phyloP scores from a whole-genome alignment of 2,329 filamentous ascomycete species.

The Teratosphaeriaceae sp. region DNA sequence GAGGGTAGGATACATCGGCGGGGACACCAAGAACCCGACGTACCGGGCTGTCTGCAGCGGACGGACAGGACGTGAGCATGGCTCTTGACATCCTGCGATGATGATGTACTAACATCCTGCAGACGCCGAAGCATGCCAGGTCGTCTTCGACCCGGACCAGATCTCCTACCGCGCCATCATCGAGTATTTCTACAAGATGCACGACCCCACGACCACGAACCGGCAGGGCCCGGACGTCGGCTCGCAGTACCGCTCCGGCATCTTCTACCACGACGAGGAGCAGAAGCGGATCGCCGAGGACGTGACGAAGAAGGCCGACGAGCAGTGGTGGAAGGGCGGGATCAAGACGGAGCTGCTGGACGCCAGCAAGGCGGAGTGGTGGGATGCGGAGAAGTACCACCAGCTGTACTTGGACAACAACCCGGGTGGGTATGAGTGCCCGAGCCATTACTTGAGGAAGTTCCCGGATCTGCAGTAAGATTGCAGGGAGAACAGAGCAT shows the following conservation, averaged over 20 bases:
- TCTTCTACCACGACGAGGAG: slow-evolving; percentile 79
- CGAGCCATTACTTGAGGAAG: slow-evolving; percentile 56
- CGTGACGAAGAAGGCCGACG: slow-evolving; percentile 68
- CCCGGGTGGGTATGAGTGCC: slow-evolving; percentile 78
- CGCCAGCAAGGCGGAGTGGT: slow-evolving; percentile 67
- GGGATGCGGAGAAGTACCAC: slow-evolving; percentile 93
- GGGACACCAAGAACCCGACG: slow-evolving; percentile 63
- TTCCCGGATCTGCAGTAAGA: slow-evolving; percentile 47
- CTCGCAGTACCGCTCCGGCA: slow-evolving; percentile 84
- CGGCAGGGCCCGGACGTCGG: slow-evolving; percentile 80
- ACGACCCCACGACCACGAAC: slow-evolving; percentile 88
- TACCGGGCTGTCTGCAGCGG: slow-evolving; percentile 82
- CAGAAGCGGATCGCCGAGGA: slow-evolving; percentile 73
- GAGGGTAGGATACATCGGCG: slow-evolving; percentile 91
- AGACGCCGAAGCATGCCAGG: slow-evolving; percentile 89
- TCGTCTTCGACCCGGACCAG: slow-evolving; percentile 73
- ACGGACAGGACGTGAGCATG: slow-evolving; percentile 67
- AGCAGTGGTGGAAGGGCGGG: slow-evolving; percentile 73
- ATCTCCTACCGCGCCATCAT: slow-evolving; percentile 76
- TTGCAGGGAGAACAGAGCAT: neutral
- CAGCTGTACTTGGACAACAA: slow-evolving; percentile 71
- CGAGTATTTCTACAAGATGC: slow-evolving; percentile 97
- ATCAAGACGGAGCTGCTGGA: slow-evolving; percentile 71
- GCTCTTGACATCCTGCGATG: no score
- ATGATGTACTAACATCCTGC: no score